Conservation (phyloP, 1,284 basidiomycete species). For the Melampsora americana region DNA sequence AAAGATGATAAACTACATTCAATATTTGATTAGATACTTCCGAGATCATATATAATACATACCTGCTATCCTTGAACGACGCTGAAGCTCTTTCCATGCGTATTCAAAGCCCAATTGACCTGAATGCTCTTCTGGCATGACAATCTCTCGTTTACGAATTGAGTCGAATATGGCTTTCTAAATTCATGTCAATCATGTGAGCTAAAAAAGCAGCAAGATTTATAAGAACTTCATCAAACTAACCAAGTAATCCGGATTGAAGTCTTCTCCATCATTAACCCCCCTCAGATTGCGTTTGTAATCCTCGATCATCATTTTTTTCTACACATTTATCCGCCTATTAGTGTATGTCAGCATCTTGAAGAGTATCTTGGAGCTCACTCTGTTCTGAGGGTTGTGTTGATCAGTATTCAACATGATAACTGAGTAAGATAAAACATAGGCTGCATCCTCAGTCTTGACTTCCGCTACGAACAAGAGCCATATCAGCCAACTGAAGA, state of each 20-base stretch:
- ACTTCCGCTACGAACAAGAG: slow-evolving; percentile 66
- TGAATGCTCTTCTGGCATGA: slow-evolving; percentile 96
- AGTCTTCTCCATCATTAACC: slow-evolving; percentile 82
- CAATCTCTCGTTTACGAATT: slow-evolving; percentile 88
- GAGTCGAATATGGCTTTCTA: slow-evolving; percentile 87
- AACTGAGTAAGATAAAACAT: slow-evolving; percentile 89
- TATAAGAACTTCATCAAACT: slow-evolving; percentile 47
- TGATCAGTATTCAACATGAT: slow-evolving; percentile 98
- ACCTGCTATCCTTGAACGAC: slow-evolving; percentile 77
- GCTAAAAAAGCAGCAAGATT: background rate
- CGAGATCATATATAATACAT: slow-evolving; percentile 47
- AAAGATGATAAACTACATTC: background rate
- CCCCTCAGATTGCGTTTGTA: slow-evolving; percentile 89
- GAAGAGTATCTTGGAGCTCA: slow-evolving; percentile 33
- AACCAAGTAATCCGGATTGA: slow-evolving; percentile 79
- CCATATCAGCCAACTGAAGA: background rate
- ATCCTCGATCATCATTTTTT: slow-evolving; percentile 94
- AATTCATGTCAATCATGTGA: slow-evolving; percentile 35
- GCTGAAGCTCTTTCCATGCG: slow-evolving; percentile 92
- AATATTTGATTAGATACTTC: background rate
- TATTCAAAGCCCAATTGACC: slow-evolving; percentile 98
- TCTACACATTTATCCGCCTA: slow-evolving; percentile 58
- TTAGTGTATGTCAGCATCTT: background rate
- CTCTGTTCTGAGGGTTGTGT: slow-evolving; percentile 90
- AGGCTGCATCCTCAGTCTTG: slow-evolving; percentile 85